Percentiles rank a stretch among this genome's conserved stretches.
Conservation (phyloP, 2,329 filamentous ascomycete genomes). For the Paramyrothecium roridum region DNA sequence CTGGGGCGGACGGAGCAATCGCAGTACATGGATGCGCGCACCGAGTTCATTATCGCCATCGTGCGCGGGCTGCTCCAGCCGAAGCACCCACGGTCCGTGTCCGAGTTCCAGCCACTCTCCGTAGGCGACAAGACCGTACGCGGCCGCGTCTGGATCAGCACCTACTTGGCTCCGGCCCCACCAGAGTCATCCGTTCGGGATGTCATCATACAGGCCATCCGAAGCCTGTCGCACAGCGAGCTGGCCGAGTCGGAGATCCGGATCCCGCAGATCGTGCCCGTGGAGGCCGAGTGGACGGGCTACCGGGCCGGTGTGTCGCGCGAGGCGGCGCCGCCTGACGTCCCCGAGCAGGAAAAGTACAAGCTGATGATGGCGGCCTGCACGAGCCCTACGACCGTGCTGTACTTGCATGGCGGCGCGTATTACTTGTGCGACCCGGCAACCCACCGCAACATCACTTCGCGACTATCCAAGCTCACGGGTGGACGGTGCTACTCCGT, state of each 20-base stretch:
- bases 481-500: constrained; percentile 69
- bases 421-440: constrained; percentile 70
- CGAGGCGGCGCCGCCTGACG: constrained; percentile 47
- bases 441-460: constrained; percentile 57
- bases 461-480: constrained; percentile 62
- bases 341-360: constrained; percentile 65
- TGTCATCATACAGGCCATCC: constrained; percentile 54
- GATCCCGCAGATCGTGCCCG: constrained; percentile 50
- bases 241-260: constrained; percentile 8
- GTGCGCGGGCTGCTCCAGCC: constrained; percentile 62
- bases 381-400: constrained; percentile 57
- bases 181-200: constrained; percentile 54
- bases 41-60: constrained; percentile 68
- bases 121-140: constrained; percentile 66
- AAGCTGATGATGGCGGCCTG: constrained; percentile 64
- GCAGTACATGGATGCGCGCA: constrained; percentile 75
- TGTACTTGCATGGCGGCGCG: constrained; percentile 76
- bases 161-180: constrained; percentile 60
- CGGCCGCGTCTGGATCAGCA: constrained; percentile 78
- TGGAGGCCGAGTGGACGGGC: constrained; percentile 76
- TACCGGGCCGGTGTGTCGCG: constrained; percentile 54
- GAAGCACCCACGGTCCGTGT: constrained; percentile 46
- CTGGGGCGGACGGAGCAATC: constrained; percentile 67
- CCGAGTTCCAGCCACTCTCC: constrained; percentile 60
- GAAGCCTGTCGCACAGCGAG: constrained; percentile 15